A percentile compares a stretch with the other conserved stretches of the same genome.
These are phyloP conservation scores for Tephrocybe sp. DNA, from an alignment of 768 basidiomycete genomes.

Conservation along the genomic window DNA sequence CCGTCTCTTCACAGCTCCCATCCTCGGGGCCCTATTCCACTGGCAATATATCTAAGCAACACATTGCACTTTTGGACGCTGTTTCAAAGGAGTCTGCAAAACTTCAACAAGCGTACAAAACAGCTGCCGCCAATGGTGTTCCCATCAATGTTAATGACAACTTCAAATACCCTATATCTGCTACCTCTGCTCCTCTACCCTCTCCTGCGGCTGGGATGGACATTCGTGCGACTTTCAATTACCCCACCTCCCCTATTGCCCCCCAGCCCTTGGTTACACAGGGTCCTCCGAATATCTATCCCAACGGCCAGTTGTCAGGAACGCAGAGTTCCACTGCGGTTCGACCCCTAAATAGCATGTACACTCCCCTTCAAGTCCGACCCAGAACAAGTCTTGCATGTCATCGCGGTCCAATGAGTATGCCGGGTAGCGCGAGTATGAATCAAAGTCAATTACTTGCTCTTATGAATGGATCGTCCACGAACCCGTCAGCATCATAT, in stretches of 20 bases:
- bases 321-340: not conserved
- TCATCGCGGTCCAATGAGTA: slow-evolving; percentile 33
- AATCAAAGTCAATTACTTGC: slow-evolving; percentile 50
- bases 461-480: slow-evolving; percentile 36
- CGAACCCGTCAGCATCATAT: not conserved
- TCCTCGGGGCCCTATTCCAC: slow-evolving; percentile 8
- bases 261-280: too few relatives aligned
- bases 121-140: slow-evolving; percentile 14
- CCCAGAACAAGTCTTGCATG: slow-evolving; percentile 48
- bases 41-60: slow-evolving; percentile 61
- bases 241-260: too few relatives aligned
- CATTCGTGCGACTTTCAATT: slow-evolving; percentile 11
- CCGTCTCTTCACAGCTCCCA: slow-evolving; percentile 70
- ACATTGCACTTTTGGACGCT: slow-evolving; percentile 68
- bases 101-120: slow-evolving; percentile 40
- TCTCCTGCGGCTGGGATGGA: not conserved
- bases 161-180: slow-evolving; percentile 6
- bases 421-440: slow-evolving; percentile 45
- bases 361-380: slow-evolving; percentile 42
- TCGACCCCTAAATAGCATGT: slow-evolving; percentile 2
- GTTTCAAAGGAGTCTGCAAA: slow-evolving; percentile 74
- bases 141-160: slow-evolving; percentile 7
- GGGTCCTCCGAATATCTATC: too few relatives aligned
- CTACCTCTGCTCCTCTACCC: slow-evolving; percentile 3
- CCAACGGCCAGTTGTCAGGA: too few relatives aligned